Percentiles rank a stretch among this genome's conserved stretches.
Conservation (phyloP, 306 rosid species). For the Glycine tomentella region DNA sequence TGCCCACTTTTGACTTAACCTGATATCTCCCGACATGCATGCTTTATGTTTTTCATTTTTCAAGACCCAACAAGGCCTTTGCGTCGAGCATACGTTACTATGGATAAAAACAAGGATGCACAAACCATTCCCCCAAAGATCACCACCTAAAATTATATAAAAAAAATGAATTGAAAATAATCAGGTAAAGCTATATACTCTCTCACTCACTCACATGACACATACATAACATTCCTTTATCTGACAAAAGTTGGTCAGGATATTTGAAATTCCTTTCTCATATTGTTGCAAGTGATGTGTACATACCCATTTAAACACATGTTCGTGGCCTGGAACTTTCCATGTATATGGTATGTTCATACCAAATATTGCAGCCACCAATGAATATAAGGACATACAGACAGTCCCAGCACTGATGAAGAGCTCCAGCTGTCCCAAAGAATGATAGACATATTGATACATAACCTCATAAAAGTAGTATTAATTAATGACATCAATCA, state of each 20-base stretch:
- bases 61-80: constrained; percentile 93
- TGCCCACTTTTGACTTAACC: constrained; percentile 22
- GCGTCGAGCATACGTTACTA: constrained; percentile 81
- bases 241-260: background rate
- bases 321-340: constrained; percentile 57
- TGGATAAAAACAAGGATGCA: constrained; percentile 62
- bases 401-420: constrained; percentile 83
- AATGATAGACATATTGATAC: background rate
- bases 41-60: constrained; percentile 53
- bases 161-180: constrained; percentile 15
- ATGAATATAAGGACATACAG: constrained; percentile 67
- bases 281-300: constrained; percentile 9
- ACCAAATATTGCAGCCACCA: constrained; percentile 89
- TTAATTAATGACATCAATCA: background rate
- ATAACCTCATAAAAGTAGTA: no score
- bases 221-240: no score
- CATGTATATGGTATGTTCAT: constrained; percentile 85
- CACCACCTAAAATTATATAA: constrained; percentile 66
- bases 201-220: background rate
- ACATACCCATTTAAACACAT: constrained; percentile 85
- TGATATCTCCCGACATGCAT: constrained; percentile 30
- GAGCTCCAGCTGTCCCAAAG: constrained; percentile 71
- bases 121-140: constrained; percentile 65
- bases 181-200: constrained; percentile 4
- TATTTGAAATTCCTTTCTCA: background rate